Evolutionary conservation across 192 early-diverging fungal species (phyloP).

Genomic region (Coemansia sp.): DNA sequence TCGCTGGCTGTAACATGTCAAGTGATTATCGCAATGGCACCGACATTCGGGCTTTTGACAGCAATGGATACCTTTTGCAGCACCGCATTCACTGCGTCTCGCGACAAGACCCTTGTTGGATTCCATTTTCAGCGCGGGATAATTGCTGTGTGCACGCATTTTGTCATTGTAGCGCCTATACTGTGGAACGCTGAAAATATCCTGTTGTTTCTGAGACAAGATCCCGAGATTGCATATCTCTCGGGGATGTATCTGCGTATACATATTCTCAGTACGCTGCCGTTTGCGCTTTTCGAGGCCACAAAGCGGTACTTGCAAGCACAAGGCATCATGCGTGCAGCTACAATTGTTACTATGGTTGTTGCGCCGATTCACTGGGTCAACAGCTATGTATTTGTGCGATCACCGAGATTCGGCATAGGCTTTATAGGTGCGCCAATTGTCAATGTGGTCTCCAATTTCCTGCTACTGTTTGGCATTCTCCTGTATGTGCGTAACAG

Average conservation of each 20-base stretch:
- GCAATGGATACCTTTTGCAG: too few species aligned
- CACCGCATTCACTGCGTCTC: too few species aligned
- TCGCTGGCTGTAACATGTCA: too few species aligned
- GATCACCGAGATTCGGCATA: constrained; percentile 58
- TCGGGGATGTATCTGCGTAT: constrained; percentile 63
- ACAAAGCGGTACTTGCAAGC: too few species aligned
- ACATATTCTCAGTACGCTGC: constrained; percentile 66
- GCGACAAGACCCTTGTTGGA: too few species aligned
- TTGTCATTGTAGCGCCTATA: constrained; percentile 58
- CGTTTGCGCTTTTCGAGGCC: too few species aligned
- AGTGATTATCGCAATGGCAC: too few species aligned
- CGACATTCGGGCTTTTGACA: too few species aligned
- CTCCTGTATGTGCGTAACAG: constrained; percentile 61
- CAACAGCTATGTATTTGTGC: constrained; percentile 76
- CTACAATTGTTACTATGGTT: too few species aligned
- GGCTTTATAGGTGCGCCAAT: constrained; percentile 83
- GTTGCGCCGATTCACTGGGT: constrained; percentile 57
- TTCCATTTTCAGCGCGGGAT: too few species aligned
- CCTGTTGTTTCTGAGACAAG: constrained; percentile 70
- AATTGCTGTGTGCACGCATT: too few species aligned
- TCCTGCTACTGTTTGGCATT: constrained; percentile 63
- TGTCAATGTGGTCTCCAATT: constrained; percentile 67
- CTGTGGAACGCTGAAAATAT: constrained; percentile 21
- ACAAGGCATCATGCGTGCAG: too few species aligned
- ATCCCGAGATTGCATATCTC: constrained; percentile 62